Conservation (phyloP, 2,329 filamentous ascomycete species). For the Rutstroemia sp. region DNA sequence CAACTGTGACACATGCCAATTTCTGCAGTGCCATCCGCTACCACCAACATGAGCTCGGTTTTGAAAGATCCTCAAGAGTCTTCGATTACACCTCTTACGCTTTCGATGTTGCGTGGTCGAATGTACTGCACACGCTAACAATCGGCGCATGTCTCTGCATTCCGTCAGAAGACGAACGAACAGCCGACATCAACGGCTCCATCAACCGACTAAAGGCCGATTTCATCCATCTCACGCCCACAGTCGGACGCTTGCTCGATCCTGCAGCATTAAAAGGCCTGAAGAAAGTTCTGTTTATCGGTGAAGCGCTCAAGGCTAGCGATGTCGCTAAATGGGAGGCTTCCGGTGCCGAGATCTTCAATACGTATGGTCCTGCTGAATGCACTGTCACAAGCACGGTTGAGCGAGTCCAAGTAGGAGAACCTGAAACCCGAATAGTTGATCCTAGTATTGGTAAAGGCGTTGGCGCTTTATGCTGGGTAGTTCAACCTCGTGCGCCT, state of each 20-base stretch:
- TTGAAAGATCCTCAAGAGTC: background rate
- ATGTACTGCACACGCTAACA: background rate
- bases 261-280: background rate
- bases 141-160: background rate
- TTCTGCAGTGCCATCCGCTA: background rate
- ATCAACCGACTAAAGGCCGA: background rate
- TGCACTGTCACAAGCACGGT: background rate
- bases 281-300: background rate
- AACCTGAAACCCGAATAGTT: no score
- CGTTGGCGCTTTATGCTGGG: background rate
- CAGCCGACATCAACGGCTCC: background rate
- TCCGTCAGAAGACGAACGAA: background rate
- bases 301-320: background rate
- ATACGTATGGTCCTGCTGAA: slow-evolving; percentile 74
- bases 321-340: slow-evolving; percentile 31
- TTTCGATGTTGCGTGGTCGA: slow-evolving; percentile 1
- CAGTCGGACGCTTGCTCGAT: background rate
- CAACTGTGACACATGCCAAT: slow-evolving; percentile 10
- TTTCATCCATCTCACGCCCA: background rate
- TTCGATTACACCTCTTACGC: slow-evolving; percentile 2
- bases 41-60: background rate
- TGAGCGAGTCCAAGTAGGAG: no score
- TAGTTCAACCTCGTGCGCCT: background rate
- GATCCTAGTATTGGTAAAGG: background rate
- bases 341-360: slow-evolving; percentile 27